Evolutionary conservation across 441 rosid genomes (phyloP), one percentile per base, ranked within the genome.

Genomic region (Adansonia rubrostipa): DNA sequence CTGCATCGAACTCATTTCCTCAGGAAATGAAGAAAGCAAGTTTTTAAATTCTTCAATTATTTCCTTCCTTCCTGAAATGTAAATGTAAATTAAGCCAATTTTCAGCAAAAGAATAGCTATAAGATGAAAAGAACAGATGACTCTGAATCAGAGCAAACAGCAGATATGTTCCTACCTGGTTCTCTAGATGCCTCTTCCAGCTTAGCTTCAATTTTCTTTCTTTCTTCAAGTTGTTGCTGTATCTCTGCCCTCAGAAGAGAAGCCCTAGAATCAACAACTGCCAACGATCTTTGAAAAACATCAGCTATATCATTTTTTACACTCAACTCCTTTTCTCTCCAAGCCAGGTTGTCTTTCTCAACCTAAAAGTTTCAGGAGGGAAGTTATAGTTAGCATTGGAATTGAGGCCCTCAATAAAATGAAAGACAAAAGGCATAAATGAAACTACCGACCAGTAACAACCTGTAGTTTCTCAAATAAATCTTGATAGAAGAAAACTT

Each of bases 381-480:
- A 78, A 61, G 66, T 66, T 33, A 77, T 42, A 77, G 78, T 88
- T 82, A 87, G 82, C 81, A 77, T 75, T 68, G 78, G 71, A 87
- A 74, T 81, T 28, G 81, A 83, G 70, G 71, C 82, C 75, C 65
- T 69, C 45, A 69, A 48, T 74, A 81, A 75, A 83, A 19, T 11
- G 15, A 47, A 74, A 81, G 73, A 81, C 82, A 44, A 70, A 80
- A 71, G 80, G 85, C 73, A 83, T 74, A 85, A 79, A 83, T 79
- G 82, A 86, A 91, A 88, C 86, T 84, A 80, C 82, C 89, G 84
- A 86, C 88, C 89, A 88, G 88, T 87, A 84, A 88, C 95, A 88
- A 97, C 99, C 99, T 97, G 98, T 72, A 93, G 91, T 90, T 91
- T 97, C 91, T 93, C 93, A 61, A 86, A 89, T 76, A 89, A 83